Percentiles rank a stretch among this genome's conserved stretches.
phyloP scores from a whole-genome alignment of 148 eudicot species.

The Simmondsia chinensis region DNA sequence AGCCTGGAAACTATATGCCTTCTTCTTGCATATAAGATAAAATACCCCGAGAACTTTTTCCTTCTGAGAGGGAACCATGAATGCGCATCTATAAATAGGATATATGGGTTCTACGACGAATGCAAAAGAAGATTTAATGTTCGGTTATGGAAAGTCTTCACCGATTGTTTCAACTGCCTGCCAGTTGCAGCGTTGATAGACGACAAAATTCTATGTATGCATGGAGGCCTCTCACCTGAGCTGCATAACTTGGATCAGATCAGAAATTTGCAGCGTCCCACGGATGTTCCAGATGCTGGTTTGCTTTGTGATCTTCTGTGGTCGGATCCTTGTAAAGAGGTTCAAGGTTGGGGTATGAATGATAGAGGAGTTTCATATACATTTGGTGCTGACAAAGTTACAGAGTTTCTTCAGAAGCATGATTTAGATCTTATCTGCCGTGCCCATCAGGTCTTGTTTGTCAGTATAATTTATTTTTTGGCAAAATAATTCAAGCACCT shows the following conservation, averaged over 20 bases:
- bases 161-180: slow-evolving; percentile 44
- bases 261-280: slow-evolving; percentile 37
- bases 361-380: slow-evolving; percentile 60
- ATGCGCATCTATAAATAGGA: slow-evolving; percentile 55
- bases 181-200: slow-evolving; percentile 54
- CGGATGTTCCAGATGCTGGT: slow-evolving; percentile 55
- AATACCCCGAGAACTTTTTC: slow-evolving; percentile 44
- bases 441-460: slow-evolving; percentile 44
- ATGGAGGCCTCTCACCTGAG: slow-evolving; percentile 62
- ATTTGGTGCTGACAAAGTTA: slow-evolving; percentile 55
- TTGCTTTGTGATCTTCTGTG: slow-evolving; percentile 53
- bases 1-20: slow-evolving; percentile 52
- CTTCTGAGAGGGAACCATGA: slow-evolving; percentile 48
- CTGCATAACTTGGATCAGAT: slow-evolving; percentile 42
- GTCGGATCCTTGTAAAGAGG: slow-evolving; percentile 54
- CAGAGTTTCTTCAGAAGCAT: slow-evolving; percentile 47
- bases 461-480: background rate
- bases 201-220: slow-evolving; percentile 58
- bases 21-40: slow-evolving; percentile 46
- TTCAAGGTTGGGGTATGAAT: slow-evolving; percentile 58
- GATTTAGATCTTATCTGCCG: slow-evolving; percentile 58
- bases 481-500: too few species aligned
- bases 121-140: slow-evolving; percentile 55
- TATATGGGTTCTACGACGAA: slow-evolving; percentile 55
- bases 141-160: slow-evolving; percentile 46